These are phyloP conservation scores for Podaxis sp. DNA, from an alignment of 768 basidiomycete genomes.

Conservation along the genomic window DNA sequence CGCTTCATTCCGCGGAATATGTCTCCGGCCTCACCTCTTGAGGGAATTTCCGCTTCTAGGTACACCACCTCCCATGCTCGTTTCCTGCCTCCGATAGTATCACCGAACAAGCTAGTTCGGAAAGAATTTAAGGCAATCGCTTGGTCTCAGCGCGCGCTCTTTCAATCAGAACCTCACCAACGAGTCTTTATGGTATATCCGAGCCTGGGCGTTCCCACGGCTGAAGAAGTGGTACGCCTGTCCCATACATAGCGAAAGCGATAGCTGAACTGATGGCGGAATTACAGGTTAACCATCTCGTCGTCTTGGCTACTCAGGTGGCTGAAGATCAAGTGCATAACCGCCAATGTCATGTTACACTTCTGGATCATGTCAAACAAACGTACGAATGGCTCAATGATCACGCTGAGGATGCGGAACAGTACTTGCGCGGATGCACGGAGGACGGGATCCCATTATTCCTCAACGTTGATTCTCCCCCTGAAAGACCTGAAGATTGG, in stretches of 20 bases:
- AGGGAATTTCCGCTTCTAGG: slow-evolving; percentile 16
- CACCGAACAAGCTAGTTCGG: slow-evolving; percentile 38
- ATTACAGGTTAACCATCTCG: slow-evolving; percentile 41
- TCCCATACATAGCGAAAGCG: slow-evolving; percentile 11
- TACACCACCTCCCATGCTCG: slow-evolving; percentile 24
- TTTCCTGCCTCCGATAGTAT: slow-evolving; percentile 32
- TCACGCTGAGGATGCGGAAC: slow-evolving; percentile 19
- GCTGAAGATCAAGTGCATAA: slow-evolving; percentile 19
- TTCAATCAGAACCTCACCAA: slow-evolving; percentile 27
- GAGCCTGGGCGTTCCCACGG: slow-evolving; percentile 38
- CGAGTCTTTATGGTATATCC: slow-evolving; percentile 34
- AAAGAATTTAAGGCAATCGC: slow-evolving; percentile 38
- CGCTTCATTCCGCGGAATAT: slow-evolving; percentile 41
- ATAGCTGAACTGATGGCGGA: not conserved
- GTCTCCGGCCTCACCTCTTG: slow-evolving; percentile 15
- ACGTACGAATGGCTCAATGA: slow-evolving; percentile 46
- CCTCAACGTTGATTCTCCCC: slow-evolving; percentile 45
- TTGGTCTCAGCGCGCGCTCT: slow-evolving; percentile 50
- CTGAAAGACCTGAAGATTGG: slow-evolving; percentile 29
- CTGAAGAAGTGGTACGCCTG: slow-evolving; percentile 41
- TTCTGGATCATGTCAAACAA: slow-evolving; percentile 37
- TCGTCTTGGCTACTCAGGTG: slow-evolving; percentile 29
- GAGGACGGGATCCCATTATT: slow-evolving; percentile 30
- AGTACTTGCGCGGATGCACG: slow-evolving; percentile 21
- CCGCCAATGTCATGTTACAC: slow-evolving; percentile 22